Evolutionary conservation across 2,329 filamentous ascomycete species (phyloP).

Genomic region (Colletotrichum higginsianum): DNA sequence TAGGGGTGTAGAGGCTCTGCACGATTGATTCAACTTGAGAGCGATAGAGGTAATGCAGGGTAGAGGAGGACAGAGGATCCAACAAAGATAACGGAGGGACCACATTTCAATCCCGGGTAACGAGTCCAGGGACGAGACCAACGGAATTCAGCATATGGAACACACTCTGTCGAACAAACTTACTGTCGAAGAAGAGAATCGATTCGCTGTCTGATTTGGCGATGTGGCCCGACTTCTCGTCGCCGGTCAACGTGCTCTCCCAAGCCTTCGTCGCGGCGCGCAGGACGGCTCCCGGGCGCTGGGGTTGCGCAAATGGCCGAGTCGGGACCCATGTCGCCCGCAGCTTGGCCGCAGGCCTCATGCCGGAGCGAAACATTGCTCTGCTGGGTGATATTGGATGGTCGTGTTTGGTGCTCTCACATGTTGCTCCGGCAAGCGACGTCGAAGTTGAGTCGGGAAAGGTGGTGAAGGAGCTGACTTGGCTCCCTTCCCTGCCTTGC

Average conservation of each 20-base stretch:
- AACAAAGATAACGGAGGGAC: no score
- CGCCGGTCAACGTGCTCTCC: constrained; percentile 65
- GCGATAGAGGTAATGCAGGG: neutral
- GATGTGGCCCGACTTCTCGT: constrained; percentile 86
- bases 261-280: constrained; percentile 49
- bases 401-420: constrained; percentile 8
- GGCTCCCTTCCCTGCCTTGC: constrained; percentile 4
- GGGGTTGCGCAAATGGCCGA: constrained; percentile 20
- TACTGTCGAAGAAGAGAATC: constrained; percentile 92
- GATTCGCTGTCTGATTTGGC: constrained; percentile 81
- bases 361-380: constrained; percentile 30
- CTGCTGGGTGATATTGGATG: constrained; percentile 32
- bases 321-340: constrained; percentile 18
- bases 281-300: constrained; percentile 17
- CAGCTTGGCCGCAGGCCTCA: constrained; percentile 14
- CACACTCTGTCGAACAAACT: constrained; percentile 47
- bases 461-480: neutral
- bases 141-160: neutral
- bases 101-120: neutral
- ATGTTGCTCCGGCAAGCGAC: constrained; percentile 21
- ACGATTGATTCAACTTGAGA: no score
- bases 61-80: neutral
- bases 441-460: neutral
- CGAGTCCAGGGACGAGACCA: neutral
- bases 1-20: neutral